Conservation (phyloP, 2,329 filamentous ascomycete genomes). For the Epichloe festucae region DNA sequence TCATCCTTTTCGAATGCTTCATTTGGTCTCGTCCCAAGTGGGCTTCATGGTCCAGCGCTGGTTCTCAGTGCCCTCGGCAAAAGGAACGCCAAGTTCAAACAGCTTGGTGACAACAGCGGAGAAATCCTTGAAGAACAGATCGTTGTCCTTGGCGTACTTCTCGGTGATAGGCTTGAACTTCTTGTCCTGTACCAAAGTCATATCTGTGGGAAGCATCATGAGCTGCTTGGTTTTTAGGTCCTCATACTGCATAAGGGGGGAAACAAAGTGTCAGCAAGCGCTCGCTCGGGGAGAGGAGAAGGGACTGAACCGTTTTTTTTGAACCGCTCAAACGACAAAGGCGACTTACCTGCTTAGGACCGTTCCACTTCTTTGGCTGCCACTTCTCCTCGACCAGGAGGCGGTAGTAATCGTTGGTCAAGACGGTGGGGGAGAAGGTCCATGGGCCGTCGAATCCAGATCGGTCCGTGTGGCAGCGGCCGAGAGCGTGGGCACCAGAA, state of each 20-base stretch:
- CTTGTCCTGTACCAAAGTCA: slow-evolving; percentile 80
- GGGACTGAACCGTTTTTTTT: not conserved
- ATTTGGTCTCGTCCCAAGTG: slow-evolving; percentile 22
- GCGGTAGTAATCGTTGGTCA: slow-evolving; percentile 93
- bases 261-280: slow-evolving; percentile 5
- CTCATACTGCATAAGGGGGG: slow-evolving; percentile 51
- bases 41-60: slow-evolving; percentile 52
- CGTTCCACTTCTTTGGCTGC: slow-evolving; percentile 82
- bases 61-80: slow-evolving; percentile 48
- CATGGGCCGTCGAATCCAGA: slow-evolving; percentile 81
- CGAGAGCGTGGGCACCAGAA: slow-evolving; percentile 71
- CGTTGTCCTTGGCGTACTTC: slow-evolving; percentile 83
- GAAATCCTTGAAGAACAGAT: slow-evolving; percentile 90
- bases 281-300: slow-evolving; percentile 4
- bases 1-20: not conserved
- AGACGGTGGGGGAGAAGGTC: slow-evolving; percentile 75
- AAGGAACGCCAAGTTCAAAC: slow-evolving; percentile 84
- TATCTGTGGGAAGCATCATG: slow-evolving; percentile 96
- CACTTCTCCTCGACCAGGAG: slow-evolving; percentile 87
- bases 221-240: slow-evolving; percentile 76
- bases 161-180: slow-evolving; percentile 68
- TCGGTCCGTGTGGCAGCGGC: slow-evolving; percentile 80
- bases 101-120: slow-evolving; percentile 64
- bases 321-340: not conserved
- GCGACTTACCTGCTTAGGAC: slow-evolving; percentile 53